Conservation (phyloP, 2,329 filamentous ascomycete genomes). For the Ascochyta koolunga region DNA sequence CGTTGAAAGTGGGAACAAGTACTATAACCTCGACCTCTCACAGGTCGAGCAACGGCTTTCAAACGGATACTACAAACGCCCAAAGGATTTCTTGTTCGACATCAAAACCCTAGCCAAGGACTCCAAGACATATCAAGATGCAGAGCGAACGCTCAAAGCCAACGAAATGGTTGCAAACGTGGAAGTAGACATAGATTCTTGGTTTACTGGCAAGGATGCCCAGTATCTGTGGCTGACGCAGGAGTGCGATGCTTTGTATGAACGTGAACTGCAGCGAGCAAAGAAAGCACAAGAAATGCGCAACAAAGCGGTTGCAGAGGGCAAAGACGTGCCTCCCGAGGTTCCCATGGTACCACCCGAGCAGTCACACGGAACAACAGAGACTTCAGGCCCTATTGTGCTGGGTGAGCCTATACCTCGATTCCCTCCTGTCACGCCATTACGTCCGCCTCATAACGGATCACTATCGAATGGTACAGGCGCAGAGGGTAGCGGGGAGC, state of each 20-base stretch:
- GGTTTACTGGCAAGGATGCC: conserved; percentile 69
- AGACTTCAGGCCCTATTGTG: conserved; percentile 54
- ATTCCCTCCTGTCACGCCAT: conserved; percentile 53
- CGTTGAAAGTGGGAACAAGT: conserved; percentile 79
- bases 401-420: conserved; percentile 68
- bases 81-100: conserved; percentile 87
- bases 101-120: conserved; percentile 86
- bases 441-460: conserved; percentile 52
- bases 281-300: conserved; percentile 66
- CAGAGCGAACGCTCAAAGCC: conserved; percentile 80
- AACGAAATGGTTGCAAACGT: conserved; percentile 93
- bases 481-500: conserved; percentile 40
- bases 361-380: conserved; percentile 51
- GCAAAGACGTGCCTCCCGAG: conserved; percentile 50
- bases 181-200: conserved; percentile 84
- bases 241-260: conserved; percentile 83
- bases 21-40: conserved; percentile 90
- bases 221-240: conserved; percentile 31
- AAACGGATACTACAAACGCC: conserved; percentile 93
- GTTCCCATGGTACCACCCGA: conserved; percentile 49
- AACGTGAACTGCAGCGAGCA: conserved; percentile 67
- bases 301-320: conserved; percentile 44
- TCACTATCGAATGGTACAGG: conserved; percentile 65
- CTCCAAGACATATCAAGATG: conserved; percentile 80
- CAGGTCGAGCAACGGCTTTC: conserved; percentile 96